phyloP scores from a whole-genome alignment of 2,329 filamentous ascomycete species.

The Capronia epimyces region DNA sequence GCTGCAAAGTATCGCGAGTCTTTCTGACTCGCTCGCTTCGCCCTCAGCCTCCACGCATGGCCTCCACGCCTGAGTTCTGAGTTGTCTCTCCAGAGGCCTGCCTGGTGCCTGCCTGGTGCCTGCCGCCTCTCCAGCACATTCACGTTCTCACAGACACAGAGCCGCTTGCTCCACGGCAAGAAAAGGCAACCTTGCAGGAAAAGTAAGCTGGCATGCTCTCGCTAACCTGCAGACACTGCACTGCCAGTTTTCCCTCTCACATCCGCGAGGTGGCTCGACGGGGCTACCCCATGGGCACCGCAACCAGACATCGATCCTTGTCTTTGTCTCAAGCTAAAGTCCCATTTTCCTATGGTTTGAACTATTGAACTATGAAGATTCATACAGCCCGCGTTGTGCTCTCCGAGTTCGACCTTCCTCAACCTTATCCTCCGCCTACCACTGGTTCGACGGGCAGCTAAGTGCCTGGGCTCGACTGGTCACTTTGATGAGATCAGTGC shows the following conservation, averaged over 20 bases:
- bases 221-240: neutral
- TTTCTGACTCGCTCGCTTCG: neutral
- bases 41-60: neutral
- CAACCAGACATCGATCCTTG: too few relatives aligned
- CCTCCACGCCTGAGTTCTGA: neutral
- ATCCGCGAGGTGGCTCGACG: too few relatives aligned
- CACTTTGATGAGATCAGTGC: neutral
- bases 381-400: too few relatives aligned
- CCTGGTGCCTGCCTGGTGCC: neutral
- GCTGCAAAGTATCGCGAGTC: neutral
- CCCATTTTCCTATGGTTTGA: too few relatives aligned
- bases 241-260: neutral
- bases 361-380: neutral
- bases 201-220: neutral
- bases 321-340: too few relatives aligned
- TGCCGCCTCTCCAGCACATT: too few relatives aligned
- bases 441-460: neutral
- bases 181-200: constrained; percentile 3
- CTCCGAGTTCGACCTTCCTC: neutral
- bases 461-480: neutral
- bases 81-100: neutral
- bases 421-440: neutral
- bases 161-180: neutral
- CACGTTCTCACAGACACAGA: neutral
- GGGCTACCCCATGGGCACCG: too few relatives aligned